A percentile compares a stretch with the other conserved stretches of the same genome.
These are phyloP conservation scores for Podospora sp. DNA, from an alignment of 495 filamentous ascomycete species.

Conservation along the genomic window DNA sequence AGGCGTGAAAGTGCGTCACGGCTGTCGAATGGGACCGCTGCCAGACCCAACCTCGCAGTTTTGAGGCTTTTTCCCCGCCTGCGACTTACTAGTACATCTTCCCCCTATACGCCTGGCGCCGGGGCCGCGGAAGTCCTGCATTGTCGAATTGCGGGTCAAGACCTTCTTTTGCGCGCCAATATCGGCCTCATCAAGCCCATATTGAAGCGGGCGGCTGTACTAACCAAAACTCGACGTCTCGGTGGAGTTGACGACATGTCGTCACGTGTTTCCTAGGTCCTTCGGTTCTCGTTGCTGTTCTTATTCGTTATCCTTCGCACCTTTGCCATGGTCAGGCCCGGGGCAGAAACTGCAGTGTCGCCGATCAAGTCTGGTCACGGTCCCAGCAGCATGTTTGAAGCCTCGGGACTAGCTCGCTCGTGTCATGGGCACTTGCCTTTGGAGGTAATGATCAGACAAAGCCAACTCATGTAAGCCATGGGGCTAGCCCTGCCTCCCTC, in stretches of 20 bases:
- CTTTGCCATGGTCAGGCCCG: background rate
- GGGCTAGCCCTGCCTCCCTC: slow-evolving; percentile 16
- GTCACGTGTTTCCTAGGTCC: slow-evolving; percentile 1
- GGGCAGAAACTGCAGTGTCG: background rate
- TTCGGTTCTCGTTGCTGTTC: background rate
- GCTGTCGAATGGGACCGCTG: slow-evolving; percentile 12
- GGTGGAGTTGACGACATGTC: background rate
- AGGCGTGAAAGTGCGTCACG: background rate
- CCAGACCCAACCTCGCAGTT: slow-evolving; percentile 2
- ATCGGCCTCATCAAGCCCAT: slow-evolving; percentile 10
- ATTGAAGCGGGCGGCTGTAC: background rate
- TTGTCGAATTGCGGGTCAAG: background rate
- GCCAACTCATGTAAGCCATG: slow-evolving; percentile 18
- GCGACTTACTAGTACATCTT: background rate
- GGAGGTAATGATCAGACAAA: slow-evolving; percentile 28
- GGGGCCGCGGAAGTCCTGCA: slow-evolving; percentile 1
- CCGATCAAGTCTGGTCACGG: slow-evolving; percentile 6
- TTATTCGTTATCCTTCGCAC: background rate
- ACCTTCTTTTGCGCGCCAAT: background rate
- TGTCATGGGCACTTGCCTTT: slow-evolving; percentile 24
- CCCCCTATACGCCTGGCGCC: background rate
- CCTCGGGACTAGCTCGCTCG: slow-evolving; percentile 15
- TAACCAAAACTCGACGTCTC: background rate
- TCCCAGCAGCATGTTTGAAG: slow-evolving; percentile 17
- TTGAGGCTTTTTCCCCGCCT: slow-evolving; percentile 3